Percentiles rank a stretch among this genome's conserved stretches.
phyloP scores from a whole-genome alignment of 1,284 basidiomycete species.

The Puccinia novopanici region DNA sequence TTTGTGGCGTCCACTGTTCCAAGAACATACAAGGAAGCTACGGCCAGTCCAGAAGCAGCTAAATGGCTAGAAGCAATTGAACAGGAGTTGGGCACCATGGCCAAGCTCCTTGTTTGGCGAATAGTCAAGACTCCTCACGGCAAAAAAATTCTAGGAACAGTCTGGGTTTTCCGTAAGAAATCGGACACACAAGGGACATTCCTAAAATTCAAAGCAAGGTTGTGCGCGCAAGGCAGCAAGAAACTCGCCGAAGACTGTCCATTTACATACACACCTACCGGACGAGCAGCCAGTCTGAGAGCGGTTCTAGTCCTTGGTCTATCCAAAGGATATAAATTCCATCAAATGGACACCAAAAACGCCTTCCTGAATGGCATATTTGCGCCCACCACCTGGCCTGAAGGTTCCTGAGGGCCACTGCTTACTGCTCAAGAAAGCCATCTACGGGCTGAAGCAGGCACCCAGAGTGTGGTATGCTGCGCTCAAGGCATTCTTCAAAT shows the following conservation, averaged over 20 bases:
- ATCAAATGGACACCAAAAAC: neutral
- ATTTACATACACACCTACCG: neutral
- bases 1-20: neutral
- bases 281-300: neutral
- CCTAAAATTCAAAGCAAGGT: neutral
- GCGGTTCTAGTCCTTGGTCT: neutral
- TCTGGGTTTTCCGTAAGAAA: neutral
- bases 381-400: neutral
- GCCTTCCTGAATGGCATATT: constrained; percentile 7
- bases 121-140: neutral
- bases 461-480: no score
- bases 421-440: neutral
- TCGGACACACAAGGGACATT: neutral
- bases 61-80: neutral
- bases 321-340: neutral
- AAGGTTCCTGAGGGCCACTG: neutral
- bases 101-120: neutral
- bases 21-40: neutral
- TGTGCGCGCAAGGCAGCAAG: neutral
- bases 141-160: neutral
- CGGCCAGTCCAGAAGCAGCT: neutral
- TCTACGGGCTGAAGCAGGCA: no score
- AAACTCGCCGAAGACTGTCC: neutral
- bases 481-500: no score
- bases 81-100: neutral